phyloP scores from a whole-genome alignment of 345 rosid genomes.

The Salix dunnii region DNA sequence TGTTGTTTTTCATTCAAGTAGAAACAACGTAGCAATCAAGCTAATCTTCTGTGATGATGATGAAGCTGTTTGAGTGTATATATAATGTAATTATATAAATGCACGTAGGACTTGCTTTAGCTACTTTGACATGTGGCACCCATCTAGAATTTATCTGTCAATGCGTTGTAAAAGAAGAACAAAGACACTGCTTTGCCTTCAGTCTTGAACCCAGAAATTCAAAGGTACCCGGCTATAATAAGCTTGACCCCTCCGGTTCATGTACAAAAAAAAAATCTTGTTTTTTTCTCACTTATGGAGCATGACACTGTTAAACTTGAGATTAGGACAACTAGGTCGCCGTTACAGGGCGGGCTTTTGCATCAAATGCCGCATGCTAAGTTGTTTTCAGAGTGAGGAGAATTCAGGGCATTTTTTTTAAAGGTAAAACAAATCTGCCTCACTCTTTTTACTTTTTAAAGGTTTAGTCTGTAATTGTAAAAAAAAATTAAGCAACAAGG shows the following conservation, averaged over 20 bases:
- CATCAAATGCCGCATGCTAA: neutral
- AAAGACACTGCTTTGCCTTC: neutral
- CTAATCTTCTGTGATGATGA: neutral
- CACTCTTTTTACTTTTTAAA: conserved; percentile 2
- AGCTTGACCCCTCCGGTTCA: too few species aligned
- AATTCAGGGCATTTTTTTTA: conserved; percentile 17
- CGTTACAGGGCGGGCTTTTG: conserved; percentile 3
- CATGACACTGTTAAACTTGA: too few species aligned
- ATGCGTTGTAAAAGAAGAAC: neutral
- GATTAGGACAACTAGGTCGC: neutral
- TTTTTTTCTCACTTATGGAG: too few species aligned
- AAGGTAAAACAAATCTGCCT: conserved; percentile 18
- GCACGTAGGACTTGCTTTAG: neutral
- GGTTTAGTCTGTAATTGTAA: neutral
- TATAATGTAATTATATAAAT: too few species aligned
- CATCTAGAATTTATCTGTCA: neutral
- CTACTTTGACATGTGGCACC: neutral
- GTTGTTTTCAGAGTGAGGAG: neutral
- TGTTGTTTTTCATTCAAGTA: too few species aligned
- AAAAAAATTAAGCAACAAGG: too few species aligned
- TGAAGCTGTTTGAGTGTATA: neutral
- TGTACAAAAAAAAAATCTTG: too few species aligned
- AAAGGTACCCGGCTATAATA: too few species aligned
- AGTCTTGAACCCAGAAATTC: neutral
- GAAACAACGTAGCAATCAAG: neutral